Conservation (phyloP, 306 rosid species). For the Trifolium fragiferum region DNA sequence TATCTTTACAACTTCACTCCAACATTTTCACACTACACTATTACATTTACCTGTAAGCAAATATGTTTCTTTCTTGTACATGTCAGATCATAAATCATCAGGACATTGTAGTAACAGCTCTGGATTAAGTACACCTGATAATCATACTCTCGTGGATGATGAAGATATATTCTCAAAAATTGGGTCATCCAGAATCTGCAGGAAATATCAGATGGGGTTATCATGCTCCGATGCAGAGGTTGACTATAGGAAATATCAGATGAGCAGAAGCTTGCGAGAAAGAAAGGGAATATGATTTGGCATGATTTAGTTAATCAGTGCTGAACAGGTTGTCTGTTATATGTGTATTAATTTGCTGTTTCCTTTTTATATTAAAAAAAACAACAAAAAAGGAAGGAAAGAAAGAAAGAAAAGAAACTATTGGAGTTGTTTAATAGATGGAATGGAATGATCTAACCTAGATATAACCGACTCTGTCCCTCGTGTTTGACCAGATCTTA, state of each 20-base stretch:
- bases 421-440: conserved; percentile 60
- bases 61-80: conserved; percentile 43
- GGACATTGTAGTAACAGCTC: conserved; percentile 60
- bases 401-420: conserved; percentile 35
- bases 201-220: conserved; percentile 72
- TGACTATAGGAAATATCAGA: conserved; percentile 65
- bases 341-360: conserved; percentile 61
- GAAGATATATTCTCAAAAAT: conserved; percentile 74
- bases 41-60: conserved; percentile 38
- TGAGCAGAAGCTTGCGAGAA: conserved; percentile 88
- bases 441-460: conserved; percentile 80
- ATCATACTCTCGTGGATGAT: conserved; percentile 47
- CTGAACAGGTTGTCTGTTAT: conserved; percentile 49
- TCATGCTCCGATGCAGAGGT: conserved; percentile 97
- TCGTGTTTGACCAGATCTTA: conserved; percentile 55
- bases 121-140: conserved; percentile 65
- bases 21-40: not conserved
- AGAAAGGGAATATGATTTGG: conserved; percentile 68
- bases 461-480: conserved; percentile 70
- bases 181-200: conserved; percentile 64
- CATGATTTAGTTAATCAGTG: conserved; percentile 56
- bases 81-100: conserved; percentile 65
- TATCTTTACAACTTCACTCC: conserved; percentile 1
- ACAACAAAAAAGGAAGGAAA: not conserved
- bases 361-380: conserved; percentile 22